These are phyloP conservation scores for Coemansia sp. DNA, from an alignment of 192 early-diverging fungal species.

Conservation along the genomic window DNA sequence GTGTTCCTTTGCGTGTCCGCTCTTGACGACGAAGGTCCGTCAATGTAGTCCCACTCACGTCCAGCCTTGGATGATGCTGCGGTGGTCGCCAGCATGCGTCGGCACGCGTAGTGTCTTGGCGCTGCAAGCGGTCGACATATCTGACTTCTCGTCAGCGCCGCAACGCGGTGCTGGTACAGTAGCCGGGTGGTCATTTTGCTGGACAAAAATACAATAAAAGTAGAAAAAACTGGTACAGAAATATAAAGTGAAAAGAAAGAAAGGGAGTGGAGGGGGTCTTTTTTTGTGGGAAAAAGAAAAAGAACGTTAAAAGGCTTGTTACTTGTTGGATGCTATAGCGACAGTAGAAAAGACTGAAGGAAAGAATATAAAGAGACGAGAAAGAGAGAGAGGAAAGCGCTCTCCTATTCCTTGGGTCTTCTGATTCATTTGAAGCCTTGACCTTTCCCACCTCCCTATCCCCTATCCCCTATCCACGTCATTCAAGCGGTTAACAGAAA, in stretches of 20 bases:
- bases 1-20: background rate
- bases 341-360: background rate
- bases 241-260: background rate
- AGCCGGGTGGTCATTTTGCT: constrained; percentile 33
- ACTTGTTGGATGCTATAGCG: background rate
- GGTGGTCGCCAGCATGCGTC: constrained; percentile 13
- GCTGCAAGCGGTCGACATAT: background rate
- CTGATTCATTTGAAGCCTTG: constrained; percentile 1
- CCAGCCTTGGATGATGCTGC: constrained; percentile 28
- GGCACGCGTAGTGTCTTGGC: constrained; percentile 13
- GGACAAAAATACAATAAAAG: background rate
- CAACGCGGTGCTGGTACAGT: constrained; percentile 19
- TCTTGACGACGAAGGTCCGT: constrained; percentile 20
- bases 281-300: background rate
- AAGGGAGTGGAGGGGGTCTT: background rate
- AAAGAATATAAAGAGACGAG: background rate
- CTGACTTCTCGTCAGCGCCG: constrained; percentile 6
- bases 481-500: too few relatives aligned
- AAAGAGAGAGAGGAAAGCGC: background rate
- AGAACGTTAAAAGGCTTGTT: background rate
- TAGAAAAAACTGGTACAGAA: background rate
- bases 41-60: constrained; percentile 55
- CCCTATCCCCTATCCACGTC: too few relatives aligned
- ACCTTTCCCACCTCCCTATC: too few relatives aligned
- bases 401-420: background rate